Conservation (phyloP, 257 asterid species). For the Craterostigma plantagineum region DNA sequence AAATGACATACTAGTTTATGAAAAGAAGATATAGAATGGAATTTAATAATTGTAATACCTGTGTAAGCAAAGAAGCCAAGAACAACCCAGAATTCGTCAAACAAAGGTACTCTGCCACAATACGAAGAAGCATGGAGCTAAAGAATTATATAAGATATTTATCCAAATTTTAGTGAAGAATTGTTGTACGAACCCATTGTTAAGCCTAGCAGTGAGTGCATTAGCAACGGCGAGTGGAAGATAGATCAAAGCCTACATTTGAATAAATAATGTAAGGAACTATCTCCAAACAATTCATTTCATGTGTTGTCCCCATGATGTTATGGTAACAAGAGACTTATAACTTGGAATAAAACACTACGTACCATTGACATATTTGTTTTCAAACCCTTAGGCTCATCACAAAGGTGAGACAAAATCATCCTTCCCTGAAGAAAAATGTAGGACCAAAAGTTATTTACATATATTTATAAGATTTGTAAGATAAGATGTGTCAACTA, state of each 20-base stretch:
- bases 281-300: too few relatives aligned
- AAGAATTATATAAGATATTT: constrained; percentile 2
- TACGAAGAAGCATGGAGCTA: constrained; percentile 8
- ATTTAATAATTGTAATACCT: constrained; percentile 18
- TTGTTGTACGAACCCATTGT: constrained; percentile 57
- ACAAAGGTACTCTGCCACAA: constrained; percentile 67
- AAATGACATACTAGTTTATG: too few relatives aligned
- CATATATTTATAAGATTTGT: background rate
- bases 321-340: too few relatives aligned
- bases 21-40: too few relatives aligned
- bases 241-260: constrained; percentile 51
- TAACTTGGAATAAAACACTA: too few relatives aligned
- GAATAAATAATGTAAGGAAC: too few relatives aligned
- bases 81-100: constrained; percentile 77
- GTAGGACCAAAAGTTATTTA: background rate
- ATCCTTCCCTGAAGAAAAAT: constrained; percentile 72
- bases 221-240: constrained; percentile 94
- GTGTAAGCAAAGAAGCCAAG: constrained; percentile 67
- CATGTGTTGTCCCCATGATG: too few relatives aligned
- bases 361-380: background rate
- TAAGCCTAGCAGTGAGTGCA: constrained; percentile 86
- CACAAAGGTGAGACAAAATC: constrained; percentile 56
- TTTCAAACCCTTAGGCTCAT: too few relatives aligned
- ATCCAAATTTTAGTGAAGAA: constrained; percentile 4
- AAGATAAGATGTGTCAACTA: too few relatives aligned